Evolutionary conservation across 2,329 filamentous ascomycete species (phyloP), one percentile per base, ranked within the genome.

Genomic region (Periconia sp.): DNA sequence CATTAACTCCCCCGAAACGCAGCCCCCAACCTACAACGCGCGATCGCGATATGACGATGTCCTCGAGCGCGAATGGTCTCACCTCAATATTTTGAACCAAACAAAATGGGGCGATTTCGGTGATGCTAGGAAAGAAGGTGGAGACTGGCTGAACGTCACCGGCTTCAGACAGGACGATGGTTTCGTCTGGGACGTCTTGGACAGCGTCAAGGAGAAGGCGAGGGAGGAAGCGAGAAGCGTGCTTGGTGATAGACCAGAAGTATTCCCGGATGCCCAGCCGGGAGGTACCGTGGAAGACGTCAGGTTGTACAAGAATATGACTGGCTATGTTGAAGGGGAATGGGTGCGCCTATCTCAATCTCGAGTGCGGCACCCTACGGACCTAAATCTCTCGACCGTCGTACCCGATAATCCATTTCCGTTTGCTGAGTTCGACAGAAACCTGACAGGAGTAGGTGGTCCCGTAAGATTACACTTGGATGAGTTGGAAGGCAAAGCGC

Each of bases 171-270:
- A 85, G 45, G 82, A 85, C 18, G 89, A 96, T 74, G 85, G 83
- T 5, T 91, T 90, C 72, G 87, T 85, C 1, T 97, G 92, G 92
- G 82, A 87, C 33, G 81, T 91, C 53, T 77, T 97, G 19, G 78
- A 79, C 0, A 75, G 78, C 1, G 91, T 92, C 54, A 85, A 84
- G 68, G 76, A 86, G 55, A 82, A 83, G 59, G 89, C 86, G 50
- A 78, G 83, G 51, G 79, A 86, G 61, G 87, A 82, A 58, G 68
- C 81, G 18, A 65, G 65, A 47, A 66, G 72, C 50, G 63, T 75
- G 40, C 59, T 80, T 20, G 76, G 77, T 18, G 70, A 74, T 23
- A 50, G 47, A 33, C 60, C 63, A 50, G 64, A 61, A 20, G 62
- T 60, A 17, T 56, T 71, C 13, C 60, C 67, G 18, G 60, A 71